Evolutionary conservation across 2,329 filamentous ascomycete genomes (phyloP), one percentile per base, ranked within the genome.

Genomic region (Phyllosticta citribraziliensis): DNA sequence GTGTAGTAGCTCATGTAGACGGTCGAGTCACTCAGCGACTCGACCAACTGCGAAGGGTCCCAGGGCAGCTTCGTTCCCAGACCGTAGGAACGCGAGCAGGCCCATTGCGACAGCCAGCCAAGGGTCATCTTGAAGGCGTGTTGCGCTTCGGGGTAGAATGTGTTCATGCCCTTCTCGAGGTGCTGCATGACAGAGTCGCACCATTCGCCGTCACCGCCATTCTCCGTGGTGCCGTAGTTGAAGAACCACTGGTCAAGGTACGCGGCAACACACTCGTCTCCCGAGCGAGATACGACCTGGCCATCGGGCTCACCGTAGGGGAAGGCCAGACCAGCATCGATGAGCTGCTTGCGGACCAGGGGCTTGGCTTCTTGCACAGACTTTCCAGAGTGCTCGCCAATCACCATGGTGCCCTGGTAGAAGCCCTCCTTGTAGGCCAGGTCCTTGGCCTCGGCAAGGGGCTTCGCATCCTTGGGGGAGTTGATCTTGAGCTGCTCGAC

Each of bases 181-280:
- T 75, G 70, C 63, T 83, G 67, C 51, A 73, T 65, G 40, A 75
- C 90, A 52, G 83, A 80, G 64, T 88, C 78, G 70, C 89, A 89
- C 94, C 94, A 97, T 56, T 87, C 82, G 52, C 78, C 76, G 67
- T 87, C 84, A 64, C 90, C 89, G 76, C 92, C 89, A 57, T 76
- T 76, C 53, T 76, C 77, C 20, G 74, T 72, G 19, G 74, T 75
- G 64, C 94, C 94, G 70, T 99, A 99, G 76, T 97, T 93, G 68
- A 99, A 80, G 77, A 96, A 99, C 92, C 94, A 99, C 76, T 99
- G 94, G 68, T 97, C 93, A 70, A 97, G 86, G 66, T 93, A 86
- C 30, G 91, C 89, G 63, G 94, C 93, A 62, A 96, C 91, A 72
- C 94, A 97, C 67, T 95, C 90, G 70, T 97, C 93, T 27, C 88